Percentiles rank a stretch among this genome's conserved stretches.
Conservation (phyloP, 148 eudicot species). For the Diospyros kaki region DNA sequence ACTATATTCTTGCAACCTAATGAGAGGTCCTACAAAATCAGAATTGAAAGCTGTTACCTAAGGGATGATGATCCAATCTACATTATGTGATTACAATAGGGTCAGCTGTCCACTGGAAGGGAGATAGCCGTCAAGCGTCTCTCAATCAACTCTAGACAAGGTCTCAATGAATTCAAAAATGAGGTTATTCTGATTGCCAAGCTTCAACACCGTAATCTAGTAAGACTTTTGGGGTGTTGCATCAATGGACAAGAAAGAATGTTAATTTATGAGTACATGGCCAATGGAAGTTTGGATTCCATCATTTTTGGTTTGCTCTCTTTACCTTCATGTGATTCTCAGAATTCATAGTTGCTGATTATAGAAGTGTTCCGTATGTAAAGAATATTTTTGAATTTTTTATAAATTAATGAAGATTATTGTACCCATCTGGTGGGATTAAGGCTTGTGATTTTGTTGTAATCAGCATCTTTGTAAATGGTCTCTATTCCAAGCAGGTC, state of each 20-base stretch:
- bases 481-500: background rate
- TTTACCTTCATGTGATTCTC: background rate
- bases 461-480: too few relatives aligned
- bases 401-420: background rate
- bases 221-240: slow-evolving; percentile 13
- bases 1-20: background rate
- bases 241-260: background rate
- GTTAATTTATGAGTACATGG: background rate
- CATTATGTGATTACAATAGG: background rate
- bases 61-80: background rate
- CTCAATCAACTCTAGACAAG: slow-evolving; percentile 2
- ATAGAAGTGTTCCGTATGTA: too few relatives aligned
- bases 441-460: background rate
- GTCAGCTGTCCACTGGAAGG: background rate
- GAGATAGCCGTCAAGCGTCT: slow-evolving; percentile 15
- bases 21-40: background rate
- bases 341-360: background rate
- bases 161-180: slow-evolving; percentile 8
- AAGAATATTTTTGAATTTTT: background rate
- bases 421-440: too few relatives aligned
- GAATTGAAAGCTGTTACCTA: background rate
- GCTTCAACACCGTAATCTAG: slow-evolving; percentile 16
- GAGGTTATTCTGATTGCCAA: slow-evolving; percentile 12
- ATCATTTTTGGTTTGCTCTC: background rate
- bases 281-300: background rate